Evolutionary conservation across 768 basidiomycete genomes (phyloP).

Genomic region (Collybia sordida): DNA sequence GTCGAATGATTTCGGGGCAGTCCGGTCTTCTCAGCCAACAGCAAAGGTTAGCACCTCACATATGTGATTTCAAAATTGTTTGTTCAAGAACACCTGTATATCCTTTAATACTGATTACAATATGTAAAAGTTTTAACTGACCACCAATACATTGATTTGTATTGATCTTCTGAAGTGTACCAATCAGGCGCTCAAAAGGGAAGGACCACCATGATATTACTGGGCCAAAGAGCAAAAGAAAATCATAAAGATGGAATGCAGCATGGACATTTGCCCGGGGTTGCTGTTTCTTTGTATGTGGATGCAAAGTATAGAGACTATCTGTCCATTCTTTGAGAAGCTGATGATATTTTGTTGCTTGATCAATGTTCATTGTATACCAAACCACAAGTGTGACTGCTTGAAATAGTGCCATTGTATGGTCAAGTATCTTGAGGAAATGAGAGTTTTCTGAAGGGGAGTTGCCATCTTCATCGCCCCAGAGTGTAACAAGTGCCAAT

Average conservation of each 20-base stretch:
- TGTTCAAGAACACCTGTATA: background rate
- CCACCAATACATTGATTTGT: constrained; percentile 29
- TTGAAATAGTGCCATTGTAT: constrained; percentile 25
- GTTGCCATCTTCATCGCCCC: constrained; percentile 16
- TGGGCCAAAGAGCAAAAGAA: constrained; percentile 32
- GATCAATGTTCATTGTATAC: constrained; percentile 8
- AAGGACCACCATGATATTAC: constrained; percentile 38
- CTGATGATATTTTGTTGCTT: constrained; percentile 3
- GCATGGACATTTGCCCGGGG: constrained; percentile 23
- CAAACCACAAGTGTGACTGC: constrained; percentile 20
- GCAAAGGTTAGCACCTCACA: constrained; percentile 2
- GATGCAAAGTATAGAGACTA: constrained; percentile 18
- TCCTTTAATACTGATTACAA: too few species aligned
- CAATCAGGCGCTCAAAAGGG: constrained; percentile 36
- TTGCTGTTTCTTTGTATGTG: constrained; percentile 12
- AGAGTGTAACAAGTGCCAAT: constrained; percentile 29
- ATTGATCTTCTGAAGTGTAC: constrained; percentile 29
- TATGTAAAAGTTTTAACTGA: background rate
- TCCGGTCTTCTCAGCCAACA: constrained; percentile 4
- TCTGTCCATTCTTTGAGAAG: constrained; percentile 22
- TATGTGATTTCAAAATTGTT: background rate
- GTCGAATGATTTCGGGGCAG: constrained; percentile 6
- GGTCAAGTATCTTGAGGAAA: constrained; percentile 16
- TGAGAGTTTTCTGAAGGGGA: background rate
- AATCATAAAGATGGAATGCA: constrained; percentile 33